These are phyloP conservation scores for Gossypium trilobum DNA, from an alignment of 441 rosid species.

Conservation along the genomic window DNA sequence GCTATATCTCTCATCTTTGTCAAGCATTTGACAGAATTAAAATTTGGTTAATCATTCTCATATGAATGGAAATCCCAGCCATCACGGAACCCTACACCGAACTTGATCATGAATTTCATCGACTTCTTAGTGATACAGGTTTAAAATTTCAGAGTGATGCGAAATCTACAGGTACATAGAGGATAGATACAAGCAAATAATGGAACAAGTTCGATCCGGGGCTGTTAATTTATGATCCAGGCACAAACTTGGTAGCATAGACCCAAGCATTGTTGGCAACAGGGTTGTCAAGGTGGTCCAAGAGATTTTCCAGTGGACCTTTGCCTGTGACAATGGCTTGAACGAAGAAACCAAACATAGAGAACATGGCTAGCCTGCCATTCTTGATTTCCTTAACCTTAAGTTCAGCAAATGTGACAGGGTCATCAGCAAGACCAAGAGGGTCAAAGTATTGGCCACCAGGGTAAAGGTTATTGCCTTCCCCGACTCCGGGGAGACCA, in stretches of 20 bases:
- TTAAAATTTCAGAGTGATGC: background rate
- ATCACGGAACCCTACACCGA: background rate
- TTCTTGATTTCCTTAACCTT: constrained; percentile 95
- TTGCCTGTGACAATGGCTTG: constrained; percentile 93
- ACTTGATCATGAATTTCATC: constrained; percentile 9
- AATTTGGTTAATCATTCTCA: background rate
- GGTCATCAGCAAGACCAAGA: constrained; percentile 77
- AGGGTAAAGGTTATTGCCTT: constrained; percentile 83
- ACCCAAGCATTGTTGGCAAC: constrained; percentile 96
- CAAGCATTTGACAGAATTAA: background rate
- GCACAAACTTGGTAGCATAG: constrained; percentile 78
- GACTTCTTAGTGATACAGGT: constrained; percentile 6
- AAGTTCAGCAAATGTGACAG: constrained; percentile 75
- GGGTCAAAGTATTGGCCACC: constrained; percentile 91
- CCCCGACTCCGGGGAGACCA: constrained; percentile 82
- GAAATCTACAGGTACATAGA: constrained; percentile 10
- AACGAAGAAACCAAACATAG: constrained; percentile 94
- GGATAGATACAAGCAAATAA: background rate
- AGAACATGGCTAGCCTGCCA: constrained; percentile 87
- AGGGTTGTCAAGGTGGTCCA: constrained; percentile 84
- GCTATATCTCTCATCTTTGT: background rate
- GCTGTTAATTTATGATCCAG: constrained; percentile 46
- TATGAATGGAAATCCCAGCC: background rate
- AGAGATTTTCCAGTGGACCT: constrained; percentile 83
- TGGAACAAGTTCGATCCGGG: background rate